Base-by-base conservation (phyloP, 768 basidiomycete genomes). In the Postia placenta region DNA sequence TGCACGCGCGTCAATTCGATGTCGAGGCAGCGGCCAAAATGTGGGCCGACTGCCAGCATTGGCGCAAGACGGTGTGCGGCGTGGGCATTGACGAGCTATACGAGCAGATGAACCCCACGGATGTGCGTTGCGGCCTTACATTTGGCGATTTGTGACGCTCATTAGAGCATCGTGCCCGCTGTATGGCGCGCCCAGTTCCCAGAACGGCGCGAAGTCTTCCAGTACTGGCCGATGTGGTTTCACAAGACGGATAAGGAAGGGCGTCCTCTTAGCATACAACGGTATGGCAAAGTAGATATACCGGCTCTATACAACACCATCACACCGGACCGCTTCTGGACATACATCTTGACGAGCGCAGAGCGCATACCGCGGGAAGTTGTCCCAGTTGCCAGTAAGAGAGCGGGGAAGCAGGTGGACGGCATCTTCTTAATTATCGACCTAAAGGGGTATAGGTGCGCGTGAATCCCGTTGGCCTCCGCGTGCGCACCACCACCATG, bases 191-290 rank as follows among this genome's bases (percentile, higher is more conserved):
- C 20, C 9, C 44, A 88, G 86, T 89, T 80, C 57, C 83, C 83
- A 1, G 83, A 80, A 54, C 78, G 85, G 36, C 73, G 79, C 43
- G 73, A 75, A 1, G 78, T 88, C 4, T 86, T 87, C 55, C 76
- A 83, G 42, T 80, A 76, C 53, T 89, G 86, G 85, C 85, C 85
- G 3, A 76, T 87, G 71, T 86, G 76, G 55, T 87, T 85, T 57
- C 86, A 89, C 64, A 87, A 87, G 81, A 83, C 79, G 44, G 85
- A 88, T 66, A 87, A 85, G 74, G 72, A 77, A 71, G 86, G 86
- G 17, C 80, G 84, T 9, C 86, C 86, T 2, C 53, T 89, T 30
- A 83, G 87, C 61, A 69, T 89, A 38, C 79, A 87, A 33, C 70
- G 70, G 45, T 76, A 87, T 40, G 81, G 81, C 15, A 71, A 70